Percentiles rank a stretch among this genome's conserved stretches.
These are phyloP conservation scores for Alternaria sp. DNA, from an alignment of 2,329 filamentous ascomycete species.

Conservation along the genomic window DNA sequence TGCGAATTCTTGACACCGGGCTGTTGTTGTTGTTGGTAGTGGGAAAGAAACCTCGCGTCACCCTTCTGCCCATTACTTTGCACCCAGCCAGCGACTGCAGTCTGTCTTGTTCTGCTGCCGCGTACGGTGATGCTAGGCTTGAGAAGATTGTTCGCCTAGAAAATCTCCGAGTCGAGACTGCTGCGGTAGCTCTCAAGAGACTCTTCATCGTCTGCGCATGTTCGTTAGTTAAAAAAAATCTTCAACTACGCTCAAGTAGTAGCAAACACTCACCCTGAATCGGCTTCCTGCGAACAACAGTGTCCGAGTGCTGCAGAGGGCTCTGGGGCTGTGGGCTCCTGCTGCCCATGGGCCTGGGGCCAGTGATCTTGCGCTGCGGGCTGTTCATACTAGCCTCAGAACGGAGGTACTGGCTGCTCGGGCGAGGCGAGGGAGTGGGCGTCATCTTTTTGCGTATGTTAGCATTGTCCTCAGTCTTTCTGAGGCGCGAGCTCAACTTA, in stretches of 20 bases:
- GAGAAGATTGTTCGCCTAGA: conserved; percentile 25
- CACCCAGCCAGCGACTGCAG: background rate
- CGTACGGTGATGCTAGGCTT: background rate
- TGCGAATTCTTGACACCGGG: background rate
- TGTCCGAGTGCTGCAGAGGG: conserved; percentile 40
- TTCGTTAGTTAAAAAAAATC: conserved; percentile 4
- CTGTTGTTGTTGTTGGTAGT: background rate
- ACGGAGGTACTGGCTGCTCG: conserved; percentile 36
- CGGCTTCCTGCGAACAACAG: conserved; percentile 46
- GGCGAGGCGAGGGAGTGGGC: conserved; percentile 40
- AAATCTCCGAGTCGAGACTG: conserved; percentile 46
- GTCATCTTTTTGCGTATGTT: conserved; percentile 32
- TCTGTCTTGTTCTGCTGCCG: background rate
- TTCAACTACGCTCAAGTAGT: background rate
- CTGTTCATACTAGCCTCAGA: conserved; percentile 29
- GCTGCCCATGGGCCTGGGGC: conserved; percentile 56
- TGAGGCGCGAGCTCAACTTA: conserved; percentile 16
- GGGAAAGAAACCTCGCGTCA: background rate
- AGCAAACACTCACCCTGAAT: conserved; percentile 36
- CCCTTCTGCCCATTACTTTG: conserved; percentile 1
- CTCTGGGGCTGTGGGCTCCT: conserved; percentile 45
- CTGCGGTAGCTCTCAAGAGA: conserved; percentile 43
- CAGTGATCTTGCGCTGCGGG: conserved; percentile 54
- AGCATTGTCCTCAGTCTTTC: conserved; percentile 8
- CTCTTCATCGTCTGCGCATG: conserved; percentile 32